A percentile compares a stretch with the other conserved stretches of the same genome.
Conservation (phyloP, 2,329 filamentous ascomycete species). For the Alternaria hordeiaustralica region DNA sequence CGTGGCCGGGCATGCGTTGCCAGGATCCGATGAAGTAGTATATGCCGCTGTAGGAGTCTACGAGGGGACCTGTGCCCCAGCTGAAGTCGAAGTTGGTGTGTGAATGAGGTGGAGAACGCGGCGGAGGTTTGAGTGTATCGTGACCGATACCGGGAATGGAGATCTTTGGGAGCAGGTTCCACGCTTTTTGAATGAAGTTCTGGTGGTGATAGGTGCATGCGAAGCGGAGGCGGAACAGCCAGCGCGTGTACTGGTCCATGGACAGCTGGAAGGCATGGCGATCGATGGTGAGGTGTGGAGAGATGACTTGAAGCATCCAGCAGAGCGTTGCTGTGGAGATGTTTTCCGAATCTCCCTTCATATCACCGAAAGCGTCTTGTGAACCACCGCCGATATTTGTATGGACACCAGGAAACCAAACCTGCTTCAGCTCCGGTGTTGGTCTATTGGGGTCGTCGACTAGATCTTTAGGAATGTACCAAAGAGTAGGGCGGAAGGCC, state of each 20-base stretch:
- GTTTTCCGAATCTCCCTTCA: slow-evolving; percentile 47
- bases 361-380: slow-evolving; percentile 34
- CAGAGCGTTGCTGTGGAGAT: slow-evolving; percentile 58
- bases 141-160: slow-evolving; percentile 28
- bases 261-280: slow-evolving; percentile 50
- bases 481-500: slow-evolving; percentile 62
- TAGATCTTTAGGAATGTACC: slow-evolving; percentile 51
- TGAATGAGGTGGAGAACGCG: slow-evolving; percentile 36
- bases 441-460: slow-evolving; percentile 27
- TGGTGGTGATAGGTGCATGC: slow-evolving; percentile 41
- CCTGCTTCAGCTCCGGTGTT: slow-evolving; percentile 54
- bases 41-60: slow-evolving; percentile 50
- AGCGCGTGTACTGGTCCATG: slow-evolving; percentile 50
- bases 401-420: slow-evolving; percentile 62
- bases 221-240: slow-evolving; percentile 36
- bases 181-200: slow-evolving; percentile 17
- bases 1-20: slow-evolving; percentile 54
- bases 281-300: slow-evolving; percentile 55
- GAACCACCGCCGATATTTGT: slow-evolving; percentile 59
- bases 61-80: slow-evolving; percentile 55
- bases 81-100: slow-evolving; percentile 50
- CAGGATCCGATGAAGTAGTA: slow-evolving; percentile 53
- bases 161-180: slow-evolving; percentile 21
- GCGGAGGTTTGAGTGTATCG: slow-evolving; percentile 28
- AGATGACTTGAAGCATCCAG: slow-evolving; percentile 63